These are phyloP conservation scores for Circinella umbellata DNA, from an alignment of 371 early-diverging fungal species.

Conservation along the genomic window DNA sequence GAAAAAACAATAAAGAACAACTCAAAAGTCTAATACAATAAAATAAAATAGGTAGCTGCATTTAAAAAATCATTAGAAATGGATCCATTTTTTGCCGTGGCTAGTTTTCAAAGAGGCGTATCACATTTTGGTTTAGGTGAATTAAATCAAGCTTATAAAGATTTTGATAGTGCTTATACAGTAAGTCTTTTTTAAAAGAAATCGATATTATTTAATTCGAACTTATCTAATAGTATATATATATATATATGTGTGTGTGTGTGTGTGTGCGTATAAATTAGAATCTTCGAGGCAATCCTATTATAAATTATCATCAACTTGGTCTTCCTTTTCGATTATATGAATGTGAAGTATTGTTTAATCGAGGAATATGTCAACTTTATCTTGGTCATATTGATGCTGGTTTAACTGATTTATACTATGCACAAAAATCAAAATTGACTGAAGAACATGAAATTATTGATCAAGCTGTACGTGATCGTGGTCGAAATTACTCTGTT, in stretches of 20 bases:
- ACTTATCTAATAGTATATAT: neutral
- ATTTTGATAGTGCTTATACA: slow-evolving; percentile 73
- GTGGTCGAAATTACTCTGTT: slow-evolving; percentile 73
- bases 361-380: slow-evolving; percentile 85
- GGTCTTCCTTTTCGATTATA: slow-evolving; percentile 88
- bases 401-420: slow-evolving; percentile 76
- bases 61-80: slow-evolving; percentile 74
- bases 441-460: slow-evolving; percentile 76
- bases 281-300: slow-evolving; percentile 86
- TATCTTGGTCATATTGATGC: slow-evolving; percentile 74
- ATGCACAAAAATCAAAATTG: slow-evolving; percentile 70
- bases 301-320: slow-evolving; percentile 95
- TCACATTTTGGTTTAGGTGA: slow-evolving; percentile 70
- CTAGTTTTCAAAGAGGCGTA: slow-evolving; percentile 91
- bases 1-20: no score
- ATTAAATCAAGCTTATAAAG: slow-evolving; percentile 67
- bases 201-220: no score
- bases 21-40: no score
- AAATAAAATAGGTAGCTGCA: slow-evolving; percentile 62
- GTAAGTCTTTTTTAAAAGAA: slow-evolving; percentile 23
- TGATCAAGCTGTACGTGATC: slow-evolving; percentile 72
- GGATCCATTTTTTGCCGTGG: slow-evolving; percentile 90
- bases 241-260: neutral
- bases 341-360: slow-evolving; percentile 88
- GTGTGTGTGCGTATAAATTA: slow-evolving; percentile 15